Evolutionary conservation across 371 early-diverging fungal genomes (phyloP), one percentile per base, ranked within the genome.

Genomic region (Dichotomocladium elegans): DNA sequence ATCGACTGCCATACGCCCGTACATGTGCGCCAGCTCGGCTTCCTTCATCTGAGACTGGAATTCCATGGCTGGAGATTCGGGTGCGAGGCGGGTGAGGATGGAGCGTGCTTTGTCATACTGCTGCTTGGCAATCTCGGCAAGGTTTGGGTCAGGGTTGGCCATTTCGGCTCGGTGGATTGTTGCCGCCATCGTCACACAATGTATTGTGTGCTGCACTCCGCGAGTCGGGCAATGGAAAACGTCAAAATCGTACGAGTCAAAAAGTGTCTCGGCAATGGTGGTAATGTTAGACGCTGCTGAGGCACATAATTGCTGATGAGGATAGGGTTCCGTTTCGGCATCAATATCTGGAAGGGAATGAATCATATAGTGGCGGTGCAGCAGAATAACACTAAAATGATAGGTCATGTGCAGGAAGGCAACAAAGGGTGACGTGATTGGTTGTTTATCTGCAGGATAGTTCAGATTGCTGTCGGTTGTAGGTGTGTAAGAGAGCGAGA

Each of bases 341-440:
- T 37, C 21, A 21, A 17, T 25, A 8, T 54, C 29, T 27, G 61
- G 62, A 3, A 65, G 47, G 5, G 65, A 66, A 22, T 55, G 45
- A 4, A 51, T 44, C 8, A 76, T 64, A 57, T 82, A 88, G 4
- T 87, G 89, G 4, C 90, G 85, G 60, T 94, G 92, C 8, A 94
- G 73, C 19, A 92, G 55, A 54, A 92, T 87, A 47, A 88, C 57
- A 48, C 87, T 78, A 4, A 86, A 85, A 63, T 92, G 86, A 73
- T 91, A 94, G 2, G 88, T 80, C 49, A 91, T 82, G 59, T 91
- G 89, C 10, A 90, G 62, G 45, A 70, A 68, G 1, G 68, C 72
- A 40, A 66, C 60, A 53, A 64, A 72, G 4, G 57, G 54, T 40
- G 66, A 68, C 2, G 43, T 45, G 63, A 80, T 53, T 53, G 73